phyloP scores from a whole-genome alignment of 129 eudicot genomes.

The Ambrosia artemisiifolia region DNA sequence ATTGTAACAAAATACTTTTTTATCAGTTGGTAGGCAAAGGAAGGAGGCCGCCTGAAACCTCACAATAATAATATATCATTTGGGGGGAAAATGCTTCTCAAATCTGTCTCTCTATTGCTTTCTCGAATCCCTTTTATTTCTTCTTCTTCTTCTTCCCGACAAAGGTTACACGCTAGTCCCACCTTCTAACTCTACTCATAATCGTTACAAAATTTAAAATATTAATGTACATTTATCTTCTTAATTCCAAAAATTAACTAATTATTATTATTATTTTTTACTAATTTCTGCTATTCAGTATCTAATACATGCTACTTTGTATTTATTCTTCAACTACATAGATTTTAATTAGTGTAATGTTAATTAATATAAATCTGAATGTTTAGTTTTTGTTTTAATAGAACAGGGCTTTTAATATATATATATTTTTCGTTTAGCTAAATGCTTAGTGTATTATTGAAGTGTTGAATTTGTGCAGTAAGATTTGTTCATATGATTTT shows the following conservation, averaged over 20 bases:
- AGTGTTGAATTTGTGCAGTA: slow-evolving; percentile 46
- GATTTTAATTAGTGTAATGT: background rate
- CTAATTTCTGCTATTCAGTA: background rate
- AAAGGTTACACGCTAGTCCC: slow-evolving; percentile 18
- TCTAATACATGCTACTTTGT: background rate
- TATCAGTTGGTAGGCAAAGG: background rate
- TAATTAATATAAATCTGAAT: background rate
- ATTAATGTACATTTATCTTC: background rate
- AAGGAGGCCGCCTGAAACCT: slow-evolving; percentile 16
- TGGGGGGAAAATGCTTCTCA: slow-evolving; percentile 30
- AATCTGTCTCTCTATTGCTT: slow-evolving; percentile 19
- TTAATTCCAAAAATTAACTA: background rate
- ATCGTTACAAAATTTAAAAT: background rate
- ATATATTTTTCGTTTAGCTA: background rate
- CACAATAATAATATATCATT: background rate
- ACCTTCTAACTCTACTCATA: background rate
- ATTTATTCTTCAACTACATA: background rate
- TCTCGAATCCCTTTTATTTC: slow-evolving; percentile 20
- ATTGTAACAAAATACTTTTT: background rate
- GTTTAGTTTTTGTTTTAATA: background rate
- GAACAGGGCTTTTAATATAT: background rate
- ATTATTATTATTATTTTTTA: background rate
- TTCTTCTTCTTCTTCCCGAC: slow-evolving; percentile 10
- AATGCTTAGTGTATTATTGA: background rate
- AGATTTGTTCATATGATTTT: slow-evolving; percentile 20